phyloP scores from a whole-genome alignment of 768 basidiomycete species.

The Kwoniella sp. region DNA sequence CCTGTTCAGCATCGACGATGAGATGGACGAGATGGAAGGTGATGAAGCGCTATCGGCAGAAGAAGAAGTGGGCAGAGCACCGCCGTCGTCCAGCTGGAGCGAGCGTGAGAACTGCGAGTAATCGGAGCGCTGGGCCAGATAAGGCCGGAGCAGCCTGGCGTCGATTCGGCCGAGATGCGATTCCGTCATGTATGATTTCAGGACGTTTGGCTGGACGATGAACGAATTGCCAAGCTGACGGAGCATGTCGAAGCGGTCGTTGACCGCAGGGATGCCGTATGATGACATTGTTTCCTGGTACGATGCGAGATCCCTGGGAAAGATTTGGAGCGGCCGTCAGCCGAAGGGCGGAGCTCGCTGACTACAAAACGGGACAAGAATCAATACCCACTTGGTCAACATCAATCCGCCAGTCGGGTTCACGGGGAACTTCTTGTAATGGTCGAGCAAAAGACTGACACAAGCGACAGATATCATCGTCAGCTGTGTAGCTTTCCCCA shows the following conservation, averaged over 20 bases:
- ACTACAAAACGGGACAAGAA: too few relatives aligned
- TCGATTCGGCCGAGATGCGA: constrained; percentile 92
- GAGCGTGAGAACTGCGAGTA: constrained; percentile 70
- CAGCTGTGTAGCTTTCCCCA: too few relatives aligned
- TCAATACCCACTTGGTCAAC: constrained; percentile 80
- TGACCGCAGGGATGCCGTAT: constrained; percentile 80
- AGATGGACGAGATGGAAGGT: constrained; percentile 4
- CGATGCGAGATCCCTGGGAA: constrained; percentile 81
- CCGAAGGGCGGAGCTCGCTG: background rate
- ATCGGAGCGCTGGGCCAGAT: constrained; percentile 85
- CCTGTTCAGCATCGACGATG: constrained; percentile 12
- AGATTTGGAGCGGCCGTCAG: background rate
- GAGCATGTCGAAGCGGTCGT: constrained; percentile 96
- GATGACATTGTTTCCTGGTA: constrained; percentile 87
- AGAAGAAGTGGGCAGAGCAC: constrained; percentile 12
- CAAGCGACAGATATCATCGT: background rate
- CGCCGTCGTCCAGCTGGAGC: constrained; percentile 47
- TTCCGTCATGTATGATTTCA: constrained; percentile 93
- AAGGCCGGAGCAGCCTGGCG: constrained; percentile 79
- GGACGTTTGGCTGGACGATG: constrained; percentile 90
- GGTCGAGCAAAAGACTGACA: constrained; percentile 83
- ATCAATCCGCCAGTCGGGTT: constrained; percentile 95
- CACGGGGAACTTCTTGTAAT: constrained; percentile 93
- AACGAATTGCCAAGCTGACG: constrained; percentile 96
- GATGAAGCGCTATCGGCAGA: constrained; percentile 6